phyloP scores from a whole-genome alignment of 495 filamentous ascomycete species.

The Penicillium turbatum region DNA sequence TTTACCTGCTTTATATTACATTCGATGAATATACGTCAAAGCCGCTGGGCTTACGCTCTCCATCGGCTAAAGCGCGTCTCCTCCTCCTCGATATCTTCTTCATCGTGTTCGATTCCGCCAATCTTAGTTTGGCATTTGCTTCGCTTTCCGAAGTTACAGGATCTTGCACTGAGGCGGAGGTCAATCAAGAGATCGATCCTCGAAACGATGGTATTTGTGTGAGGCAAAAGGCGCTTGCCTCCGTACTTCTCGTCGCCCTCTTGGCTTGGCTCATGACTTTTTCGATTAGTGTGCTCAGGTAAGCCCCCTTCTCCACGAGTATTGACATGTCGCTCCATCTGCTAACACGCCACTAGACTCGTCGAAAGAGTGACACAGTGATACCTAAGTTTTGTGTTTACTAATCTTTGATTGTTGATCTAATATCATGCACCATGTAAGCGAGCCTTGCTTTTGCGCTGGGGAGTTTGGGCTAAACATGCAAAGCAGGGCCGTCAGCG shows the following conservation, averaged over 20 bases:
- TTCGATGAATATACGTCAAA: constrained; percentile 96
- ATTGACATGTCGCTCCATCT: constrained; percentile 10
- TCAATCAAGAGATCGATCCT: constrained; percentile 35
- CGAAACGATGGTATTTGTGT: constrained; percentile 54
- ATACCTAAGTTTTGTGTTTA: constrained; percentile 2
- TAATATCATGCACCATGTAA: background rate
- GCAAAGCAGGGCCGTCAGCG: constrained; percentile 47
- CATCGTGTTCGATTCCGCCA: constrained; percentile 92
- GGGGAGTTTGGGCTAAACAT: constrained; percentile 21
- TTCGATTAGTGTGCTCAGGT: constrained; percentile 81
- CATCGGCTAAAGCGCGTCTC: constrained; percentile 78
- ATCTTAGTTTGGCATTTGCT: constrained; percentile 83
- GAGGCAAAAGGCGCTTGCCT: constrained; percentile 72
- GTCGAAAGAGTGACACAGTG: constrained; percentile 62
- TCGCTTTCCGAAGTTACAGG: constrained; percentile 69
- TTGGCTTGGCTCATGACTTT: constrained; percentile 90
- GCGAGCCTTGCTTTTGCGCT: background rate
- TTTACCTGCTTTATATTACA: constrained; percentile 89
- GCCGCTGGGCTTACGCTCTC: constrained; percentile 78
- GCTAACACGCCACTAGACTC: constrained; percentile 40
- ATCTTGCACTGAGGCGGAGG: constrained; percentile 47
- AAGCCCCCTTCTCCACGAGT: constrained; percentile 1
- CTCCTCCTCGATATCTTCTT: constrained; percentile 91
- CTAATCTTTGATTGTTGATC: background rate
- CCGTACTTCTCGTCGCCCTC: constrained; percentile 76